These are phyloP conservation scores for Colletotrichum shisoi DNA, from an alignment of 2,329 filamentous ascomycete genomes.

Conservation along the genomic window DNA sequence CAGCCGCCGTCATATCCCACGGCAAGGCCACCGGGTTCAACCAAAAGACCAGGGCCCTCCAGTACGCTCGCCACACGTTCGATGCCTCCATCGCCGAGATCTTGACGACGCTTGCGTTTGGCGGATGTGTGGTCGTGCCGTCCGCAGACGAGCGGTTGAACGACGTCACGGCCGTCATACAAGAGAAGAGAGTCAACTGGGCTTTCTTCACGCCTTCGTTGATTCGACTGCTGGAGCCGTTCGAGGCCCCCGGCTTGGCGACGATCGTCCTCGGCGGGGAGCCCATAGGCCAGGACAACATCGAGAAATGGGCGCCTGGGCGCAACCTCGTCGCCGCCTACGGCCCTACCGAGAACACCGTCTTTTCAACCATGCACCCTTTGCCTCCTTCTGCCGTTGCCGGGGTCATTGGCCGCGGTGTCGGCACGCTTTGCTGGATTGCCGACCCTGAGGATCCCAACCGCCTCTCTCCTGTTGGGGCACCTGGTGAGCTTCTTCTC, in stretches of 20 bases:
- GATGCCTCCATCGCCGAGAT: conserved; percentile 52
- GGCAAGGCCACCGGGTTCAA: conserved; percentile 23
- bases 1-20: conserved; percentile 19
- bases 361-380: conserved; percentile 39
- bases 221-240: conserved; percentile 54
- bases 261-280: conserved; percentile 48
- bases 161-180: conserved; percentile 59
- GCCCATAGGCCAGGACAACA: conserved; percentile 39
- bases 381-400: neutral
- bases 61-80: conserved; percentile 31
- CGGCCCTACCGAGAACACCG: conserved; percentile 41
- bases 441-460: conserved; percentile 17
- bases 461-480: conserved; percentile 25
- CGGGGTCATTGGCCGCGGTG: conserved; percentile 21
- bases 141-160: conserved; percentile 59
- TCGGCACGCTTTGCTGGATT: conserved; percentile 30
- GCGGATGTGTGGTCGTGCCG: conserved; percentile 68
- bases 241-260: conserved; percentile 48
- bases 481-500: conserved; percentile 31
- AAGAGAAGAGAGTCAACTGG: conserved; percentile 59
- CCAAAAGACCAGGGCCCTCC: conserved; percentile 10
- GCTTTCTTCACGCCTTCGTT: conserved; percentile 67
- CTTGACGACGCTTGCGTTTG: conserved; percentile 60
- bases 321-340: conserved; percentile 39
- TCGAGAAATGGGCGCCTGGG: conserved; percentile 38